Evolutionary conservation across 2,329 filamentous ascomycete genomes (phyloP), one percentile per base, ranked within the genome.

Genomic region (Coniochaeta ligniaria): DNA sequence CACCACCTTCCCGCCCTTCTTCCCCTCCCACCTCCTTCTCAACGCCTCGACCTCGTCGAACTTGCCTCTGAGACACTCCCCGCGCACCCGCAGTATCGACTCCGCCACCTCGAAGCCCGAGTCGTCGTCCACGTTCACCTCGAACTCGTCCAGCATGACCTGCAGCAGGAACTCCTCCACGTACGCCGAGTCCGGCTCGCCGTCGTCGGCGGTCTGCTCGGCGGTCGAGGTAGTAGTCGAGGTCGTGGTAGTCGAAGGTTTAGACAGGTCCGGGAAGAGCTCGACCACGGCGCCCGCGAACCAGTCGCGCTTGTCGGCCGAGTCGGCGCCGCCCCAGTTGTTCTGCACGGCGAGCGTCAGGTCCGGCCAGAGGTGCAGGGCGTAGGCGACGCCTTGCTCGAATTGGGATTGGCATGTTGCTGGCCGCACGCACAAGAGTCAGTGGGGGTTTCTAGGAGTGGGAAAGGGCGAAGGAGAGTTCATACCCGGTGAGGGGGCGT

Each of bases 81-180:
- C 78, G 68, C 86, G 81, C 64, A 94, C 76, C 59, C 81, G 80
- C 72, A 96, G 76, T 61, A 98, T 90, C 67, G 87, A 81, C 61
- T 80, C 78, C 11, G 92, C 92, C 7, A 96, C 84, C 60, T 88
- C 83, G 59, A 83, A 86, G 36, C 87, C 90, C 56, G 88, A 94
- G 67, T 92, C 93, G 73, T 99, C 95, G 69, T 98, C 95, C 31
- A 97, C 85, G 60, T 91, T 88, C 60, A 95, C 89, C 69, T 96
- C 92, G 70, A 98, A 99, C 75, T 99, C 95, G 76, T 98, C 95
- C 64, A 90, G 83, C 89, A 98, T 95, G 63, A 96, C 87, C 69
- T 97, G 91, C 55, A 96, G 79, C 56, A 98, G 80, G 58, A 96
- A 86, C 45, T 88, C 83, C 78, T 98, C 94, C 50, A 97, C 79